Evolutionary conservation across 345 rosid species (phyloP).

Genomic region (Noccaea bulbosa): DNA sequence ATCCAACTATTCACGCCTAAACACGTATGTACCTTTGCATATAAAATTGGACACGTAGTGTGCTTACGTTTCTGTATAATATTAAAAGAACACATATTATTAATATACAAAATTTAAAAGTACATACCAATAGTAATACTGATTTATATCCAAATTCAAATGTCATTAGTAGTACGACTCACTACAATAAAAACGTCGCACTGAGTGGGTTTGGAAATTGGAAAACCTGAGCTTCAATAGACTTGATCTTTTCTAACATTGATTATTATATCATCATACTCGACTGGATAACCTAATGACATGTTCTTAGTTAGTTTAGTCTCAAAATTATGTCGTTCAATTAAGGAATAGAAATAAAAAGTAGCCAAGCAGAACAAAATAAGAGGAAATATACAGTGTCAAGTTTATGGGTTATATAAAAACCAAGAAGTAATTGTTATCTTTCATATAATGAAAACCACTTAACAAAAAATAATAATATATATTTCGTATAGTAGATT

Average conservation of each 20-base stretch:
- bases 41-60: constrained; percentile 36
- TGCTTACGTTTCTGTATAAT: constrained; percentile 13
- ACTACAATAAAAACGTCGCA: not conserved
- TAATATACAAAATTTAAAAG: not conserved
- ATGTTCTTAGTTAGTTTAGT: too few relatives aligned
- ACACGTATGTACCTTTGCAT: constrained; percentile 37
- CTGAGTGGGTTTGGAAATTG: not conserved
- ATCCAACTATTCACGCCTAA: constrained; percentile 34
- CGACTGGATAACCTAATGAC: too few relatives aligned
- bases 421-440: too few relatives aligned
- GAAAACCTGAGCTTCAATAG: not conserved
- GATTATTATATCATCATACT: too few relatives aligned
- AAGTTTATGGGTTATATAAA: too few relatives aligned
- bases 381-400: too few relatives aligned
- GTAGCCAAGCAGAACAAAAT: too few relatives aligned
- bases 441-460: too few relatives aligned
- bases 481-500: too few relatives aligned
- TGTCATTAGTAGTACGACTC: not conserved
- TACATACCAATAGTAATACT: not conserved
- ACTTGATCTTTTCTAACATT: not conserved
- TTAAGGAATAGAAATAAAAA: too few relatives aligned
- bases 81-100: not conserved
- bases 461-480: too few relatives aligned
- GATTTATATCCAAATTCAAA: not conserved
- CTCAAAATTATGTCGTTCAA: too few relatives aligned